Base-by-base conservation (phyloP, 2,329 filamentous ascomycete species). In the Leptographium radiaticola region DNA sequence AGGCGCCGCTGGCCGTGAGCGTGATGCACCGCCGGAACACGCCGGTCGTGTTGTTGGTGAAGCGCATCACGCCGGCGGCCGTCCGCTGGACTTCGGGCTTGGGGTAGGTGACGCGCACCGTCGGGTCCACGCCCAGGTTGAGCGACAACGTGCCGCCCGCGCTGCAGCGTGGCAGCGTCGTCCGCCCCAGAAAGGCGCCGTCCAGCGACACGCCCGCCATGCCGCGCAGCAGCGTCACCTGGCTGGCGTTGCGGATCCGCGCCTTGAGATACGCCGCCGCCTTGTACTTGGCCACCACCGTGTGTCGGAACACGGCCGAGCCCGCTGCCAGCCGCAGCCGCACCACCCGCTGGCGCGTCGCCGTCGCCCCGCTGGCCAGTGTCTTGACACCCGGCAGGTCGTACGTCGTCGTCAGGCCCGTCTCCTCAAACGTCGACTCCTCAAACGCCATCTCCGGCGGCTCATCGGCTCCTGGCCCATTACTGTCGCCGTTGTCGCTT, bases 131-230 rank as follows among this genome's bases (percentile, higher is more conserved):
- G n/a, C 81, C 81, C 0, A 84, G 68, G 49, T 70, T 70, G 1
- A 84, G 67, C 25, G 65, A 68, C 62, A 84, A 76, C 1, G 62
- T 59, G 51, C 79, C 76, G 40, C 77, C 77, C 0, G 77, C 67
- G 47, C 71, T 75, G 62, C 79, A 81, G 34, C 74, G 73, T 2
- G 79, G 77, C 38, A 84, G 67, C 0, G 62, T 68, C 2, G 75
- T 73, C 53, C 76, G 76, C 4, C 81, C 80, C 53, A 84, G 68
- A 65, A 84, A 84, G 10, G 72, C 72, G 4, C 79, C 77, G 61
- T 85, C 81, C n/a, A 84, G 73, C 0, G 77, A 83, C 9, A 84
- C 68, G 6, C 79, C 77, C 0, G 73, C 71, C 1, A 71, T 71
- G 6, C 80, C 80, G 50, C 69, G 68, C 20, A 82, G 72, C 8